phyloP scores from a whole-genome alignment of 345 rosid genomes.

The Odontarrhena argentea region DNA sequence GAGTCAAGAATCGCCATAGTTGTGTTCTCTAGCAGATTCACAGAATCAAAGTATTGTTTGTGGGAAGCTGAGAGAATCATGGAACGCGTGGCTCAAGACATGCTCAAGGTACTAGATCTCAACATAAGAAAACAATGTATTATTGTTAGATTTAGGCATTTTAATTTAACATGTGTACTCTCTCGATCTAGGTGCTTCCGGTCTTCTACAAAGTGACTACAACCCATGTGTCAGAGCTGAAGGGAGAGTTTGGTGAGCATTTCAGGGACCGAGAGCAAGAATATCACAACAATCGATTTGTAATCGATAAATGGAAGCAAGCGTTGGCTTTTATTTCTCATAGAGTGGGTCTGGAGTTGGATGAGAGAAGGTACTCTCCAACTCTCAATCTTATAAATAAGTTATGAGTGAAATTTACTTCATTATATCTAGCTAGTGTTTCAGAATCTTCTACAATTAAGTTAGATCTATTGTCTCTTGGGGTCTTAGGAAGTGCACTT shows the following conservation, averaged over 20 bases:
- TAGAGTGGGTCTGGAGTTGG: too few relatives aligned
- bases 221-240: background rate
- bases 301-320: too few relatives aligned
- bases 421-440: too few relatives aligned
- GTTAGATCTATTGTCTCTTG: too few relatives aligned
- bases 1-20: slow-evolving; percentile 7
- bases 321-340: too few relatives aligned
- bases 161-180: background rate
- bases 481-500: too few relatives aligned
- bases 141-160: background rate
- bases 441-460: too few relatives aligned
- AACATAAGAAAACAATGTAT: too few relatives aligned
- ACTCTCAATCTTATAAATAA: too few relatives aligned
- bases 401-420: too few relatives aligned
- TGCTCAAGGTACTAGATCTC: background rate
- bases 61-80: background rate
- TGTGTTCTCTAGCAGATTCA: slow-evolving; percentile 8
- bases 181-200: background rate
- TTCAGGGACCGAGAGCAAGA: background rate
- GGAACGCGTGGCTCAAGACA: background rate
- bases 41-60: slow-evolving; percentile 5
- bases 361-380: too few relatives aligned
- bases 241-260: slow-evolving; percentile 5
- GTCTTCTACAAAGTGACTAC: background rate
- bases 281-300: too few relatives aligned